A percentile compares a stretch with the other conserved stretches of the same genome.
These are phyloP conservation scores for Tylopilus sp. DNA, from an alignment of 768 basidiomycete species.

Conservation along the genomic window DNA sequence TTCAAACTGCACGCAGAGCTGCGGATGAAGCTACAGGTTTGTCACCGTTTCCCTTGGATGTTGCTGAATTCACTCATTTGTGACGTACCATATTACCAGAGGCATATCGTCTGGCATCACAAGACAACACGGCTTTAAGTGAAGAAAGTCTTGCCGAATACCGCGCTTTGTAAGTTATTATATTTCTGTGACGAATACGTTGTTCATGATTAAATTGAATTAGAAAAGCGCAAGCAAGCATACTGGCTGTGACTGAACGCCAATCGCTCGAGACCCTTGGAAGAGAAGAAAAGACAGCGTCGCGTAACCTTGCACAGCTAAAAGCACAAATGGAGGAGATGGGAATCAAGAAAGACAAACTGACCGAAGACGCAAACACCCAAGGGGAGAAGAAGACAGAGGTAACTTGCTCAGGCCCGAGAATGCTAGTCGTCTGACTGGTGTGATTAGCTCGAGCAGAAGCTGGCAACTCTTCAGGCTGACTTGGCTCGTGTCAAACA, in stretches of 20 bases:
- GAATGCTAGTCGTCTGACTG: neutral
- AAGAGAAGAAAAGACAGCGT: slow-evolving; percentile 77
- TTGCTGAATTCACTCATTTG: neutral
- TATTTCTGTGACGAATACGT: neutral
- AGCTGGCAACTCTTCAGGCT: slow-evolving; percentile 48
- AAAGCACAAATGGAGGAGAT: slow-evolving; percentile 68
- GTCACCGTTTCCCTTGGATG: slow-evolving; percentile 11
- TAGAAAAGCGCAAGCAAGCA: slow-evolving; percentile 78
- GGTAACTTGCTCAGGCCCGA: slow-evolving; percentile 32
- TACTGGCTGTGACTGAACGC: slow-evolving; percentile 82
- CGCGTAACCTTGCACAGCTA: slow-evolving; percentile 60
- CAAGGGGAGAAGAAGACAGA: slow-evolving; percentile 55
- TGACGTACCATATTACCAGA: slow-evolving; percentile 42
- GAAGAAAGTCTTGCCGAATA: slow-evolving; percentile 89
- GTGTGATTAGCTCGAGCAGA: slow-evolving; percentile 50
- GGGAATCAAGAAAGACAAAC: slow-evolving; percentile 51
- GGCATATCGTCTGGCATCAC: slow-evolving; percentile 67
- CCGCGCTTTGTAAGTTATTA: slow-evolving; percentile 21
- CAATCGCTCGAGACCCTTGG: slow-evolving; percentile 77
- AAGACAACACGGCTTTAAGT: slow-evolving; percentile 72
- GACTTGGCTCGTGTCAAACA: slow-evolving; percentile 68
- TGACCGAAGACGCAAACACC: slow-evolving; percentile 49
- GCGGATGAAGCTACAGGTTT: slow-evolving; percentile 80
- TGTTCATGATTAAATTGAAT: slow-evolving; percentile 3
- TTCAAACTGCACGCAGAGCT: slow-evolving; percentile 59